phyloP scores from a whole-genome alignment of 768 basidiomycete species.

The Lanmaoa rubissima region DNA sequence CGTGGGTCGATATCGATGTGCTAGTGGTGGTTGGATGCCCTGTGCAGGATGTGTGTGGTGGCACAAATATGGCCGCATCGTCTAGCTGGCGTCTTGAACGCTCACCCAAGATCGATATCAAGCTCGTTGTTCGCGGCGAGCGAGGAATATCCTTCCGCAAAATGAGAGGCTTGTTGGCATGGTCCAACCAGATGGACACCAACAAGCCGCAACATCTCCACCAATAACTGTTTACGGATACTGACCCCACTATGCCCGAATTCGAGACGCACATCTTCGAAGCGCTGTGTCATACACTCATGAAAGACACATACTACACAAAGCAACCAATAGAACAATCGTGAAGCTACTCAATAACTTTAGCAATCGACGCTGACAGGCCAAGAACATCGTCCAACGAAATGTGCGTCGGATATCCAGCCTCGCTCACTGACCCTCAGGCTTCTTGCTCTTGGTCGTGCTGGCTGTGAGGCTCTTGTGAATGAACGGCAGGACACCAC shows the following conservation, averaged over 20 bases:
- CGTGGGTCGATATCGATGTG: too few relatives aligned
- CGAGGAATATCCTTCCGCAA: too few relatives aligned
- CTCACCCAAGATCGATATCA: not conserved
- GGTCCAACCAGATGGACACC: not conserved
- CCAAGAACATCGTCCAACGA: conserved; percentile 6
- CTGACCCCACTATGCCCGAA: not conserved
- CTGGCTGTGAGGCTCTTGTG: conserved; percentile 73
- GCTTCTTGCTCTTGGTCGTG: conserved; percentile 50
- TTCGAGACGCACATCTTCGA: not conserved
- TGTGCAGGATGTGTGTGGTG: too few relatives aligned
- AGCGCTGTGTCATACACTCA: conserved; percentile 8
- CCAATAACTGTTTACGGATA: not conserved
- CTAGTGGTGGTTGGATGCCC: too few relatives aligned
- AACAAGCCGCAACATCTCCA: not conserved
- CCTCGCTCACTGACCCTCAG: conserved; percentile 25
- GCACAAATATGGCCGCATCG: not conserved
- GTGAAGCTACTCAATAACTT: conserved; percentile 20
- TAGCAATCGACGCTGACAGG: not conserved
- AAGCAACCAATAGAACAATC: conserved; percentile 5
- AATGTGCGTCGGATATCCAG: not conserved
- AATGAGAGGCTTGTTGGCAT: too few relatives aligned
- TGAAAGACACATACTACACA: conserved; percentile 11
- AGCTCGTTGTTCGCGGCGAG: not conserved
- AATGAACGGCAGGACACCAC: conserved; percentile 85
- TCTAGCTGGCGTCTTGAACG: too few relatives aligned